Conservation (phyloP, 768 basidiomycete species). For the Leucosporidium creatinivorum region DNA sequence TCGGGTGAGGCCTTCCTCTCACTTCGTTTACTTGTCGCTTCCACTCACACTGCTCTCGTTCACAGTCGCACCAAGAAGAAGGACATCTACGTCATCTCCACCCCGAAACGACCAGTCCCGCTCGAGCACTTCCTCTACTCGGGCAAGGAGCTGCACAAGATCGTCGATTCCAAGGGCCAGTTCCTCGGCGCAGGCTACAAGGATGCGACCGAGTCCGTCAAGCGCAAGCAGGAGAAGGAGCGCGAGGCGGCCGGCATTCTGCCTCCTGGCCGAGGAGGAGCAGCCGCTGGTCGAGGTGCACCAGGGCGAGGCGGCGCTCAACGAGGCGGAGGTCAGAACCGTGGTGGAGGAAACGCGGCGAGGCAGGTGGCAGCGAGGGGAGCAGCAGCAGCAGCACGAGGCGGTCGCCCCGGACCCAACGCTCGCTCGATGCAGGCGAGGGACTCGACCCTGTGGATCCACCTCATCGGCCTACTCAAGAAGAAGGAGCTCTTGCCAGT, state of each 20-base stretch:
- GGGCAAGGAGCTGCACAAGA: conserved; percentile 84
- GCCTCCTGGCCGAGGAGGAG: conserved; percentile 51
- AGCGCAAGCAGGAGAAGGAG: conserved; percentile 95
- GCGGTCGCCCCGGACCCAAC: conserved; percentile 27
- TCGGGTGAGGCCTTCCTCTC: conserved; percentile 60
- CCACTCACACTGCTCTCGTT: not conserved
- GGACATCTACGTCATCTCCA: conserved; percentile 97
- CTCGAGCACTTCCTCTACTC: conserved; percentile 95
- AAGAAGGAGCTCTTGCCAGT: conserved; percentile 84
- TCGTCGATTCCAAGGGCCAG: conserved; percentile 71
- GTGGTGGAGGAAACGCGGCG: conserved; percentile 37
- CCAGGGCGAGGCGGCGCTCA: conserved; percentile 45
- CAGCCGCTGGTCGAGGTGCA: conserved; percentile 42
- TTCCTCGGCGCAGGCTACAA: conserved; percentile 75
- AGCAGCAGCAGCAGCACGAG: not conserved
- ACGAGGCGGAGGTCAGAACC: conserved; percentile 14
- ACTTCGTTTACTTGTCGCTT: not conserved
- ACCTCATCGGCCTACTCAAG: conserved; percentile 71
- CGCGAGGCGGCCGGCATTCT: conserved; percentile 87
- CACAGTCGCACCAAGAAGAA: conserved; percentile 96
- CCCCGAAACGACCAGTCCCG: conserved; percentile 89
- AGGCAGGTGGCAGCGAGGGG: conserved; percentile 17
- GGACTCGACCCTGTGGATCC: conserved; percentile 90
- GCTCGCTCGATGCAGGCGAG: conserved; percentile 50
- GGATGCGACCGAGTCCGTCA: conserved; percentile 76